These are phyloP conservation scores for Eimeria sp. DNA, from an alignment of 169 alveolate genomes.

Conservation along the genomic window DNA sequence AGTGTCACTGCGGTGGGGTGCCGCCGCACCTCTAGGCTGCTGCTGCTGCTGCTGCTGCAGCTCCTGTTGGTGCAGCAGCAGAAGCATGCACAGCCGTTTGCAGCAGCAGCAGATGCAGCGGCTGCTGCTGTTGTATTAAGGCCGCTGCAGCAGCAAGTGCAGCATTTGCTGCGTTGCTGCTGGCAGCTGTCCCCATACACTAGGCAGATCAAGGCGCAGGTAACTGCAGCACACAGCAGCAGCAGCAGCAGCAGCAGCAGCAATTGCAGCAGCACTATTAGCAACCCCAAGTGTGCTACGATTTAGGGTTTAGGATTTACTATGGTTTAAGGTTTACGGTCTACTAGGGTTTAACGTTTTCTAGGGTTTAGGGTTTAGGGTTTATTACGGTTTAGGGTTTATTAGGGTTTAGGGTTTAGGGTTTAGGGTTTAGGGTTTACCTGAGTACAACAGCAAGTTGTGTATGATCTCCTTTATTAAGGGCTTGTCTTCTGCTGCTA, in stretches of 20 bases:
- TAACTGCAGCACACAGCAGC: conserved; percentile 4
- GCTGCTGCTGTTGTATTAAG: neutral
- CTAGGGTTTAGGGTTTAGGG: conserved; percentile 5
- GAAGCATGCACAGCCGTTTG: neutral
- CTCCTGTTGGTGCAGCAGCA: neutral
- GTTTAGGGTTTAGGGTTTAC: conserved; percentile 10
- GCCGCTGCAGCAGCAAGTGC: conserved; percentile 11
- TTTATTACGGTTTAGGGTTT: neutral
- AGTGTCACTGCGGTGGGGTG: neutral
- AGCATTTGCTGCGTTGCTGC: neutral
- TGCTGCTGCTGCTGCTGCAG: neutral
- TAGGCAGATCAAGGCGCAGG: neutral
- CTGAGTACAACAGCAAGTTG: conserved; percentile 3
- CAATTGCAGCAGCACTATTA: neutral
- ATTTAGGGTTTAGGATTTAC: neutral
- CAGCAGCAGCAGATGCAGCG: neutral
- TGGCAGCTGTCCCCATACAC: neutral
- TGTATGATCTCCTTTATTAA: neutral
- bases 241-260: neutral
- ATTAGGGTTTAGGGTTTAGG: neutral
- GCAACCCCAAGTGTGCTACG: no score
- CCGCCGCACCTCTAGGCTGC: neutral
- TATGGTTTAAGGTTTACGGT: neutral
- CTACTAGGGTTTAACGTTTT: neutral
- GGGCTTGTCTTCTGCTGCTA: neutral